phyloP scores from a whole-genome alignment of 2,329 filamentous ascomycete species.

The Bipolaris victoriae region DNA sequence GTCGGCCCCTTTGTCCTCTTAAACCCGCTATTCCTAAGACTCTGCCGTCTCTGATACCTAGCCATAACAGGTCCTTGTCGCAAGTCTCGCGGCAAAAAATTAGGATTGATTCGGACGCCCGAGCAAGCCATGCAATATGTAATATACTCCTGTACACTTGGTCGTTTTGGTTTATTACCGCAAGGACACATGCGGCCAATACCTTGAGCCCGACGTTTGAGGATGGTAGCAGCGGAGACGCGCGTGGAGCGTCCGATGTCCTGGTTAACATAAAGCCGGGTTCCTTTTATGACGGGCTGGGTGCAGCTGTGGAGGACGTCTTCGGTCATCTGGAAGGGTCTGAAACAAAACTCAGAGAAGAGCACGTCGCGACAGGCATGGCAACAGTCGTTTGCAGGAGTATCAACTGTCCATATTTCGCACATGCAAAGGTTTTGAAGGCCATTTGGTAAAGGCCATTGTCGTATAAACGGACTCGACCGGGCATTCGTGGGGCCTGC shows the following conservation, averaged over 20 bases:
- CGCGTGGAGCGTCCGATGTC: no score
- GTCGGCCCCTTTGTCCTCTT: not conserved
- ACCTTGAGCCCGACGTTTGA: not conserved
- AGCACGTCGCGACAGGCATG: not conserved
- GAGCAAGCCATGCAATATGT: constrained; percentile 1
- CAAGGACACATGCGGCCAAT: constrained; percentile 2
- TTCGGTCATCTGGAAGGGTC: not conserved
- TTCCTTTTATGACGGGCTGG: not conserved
- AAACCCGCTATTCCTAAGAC: not conserved
- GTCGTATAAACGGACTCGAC: not conserved
- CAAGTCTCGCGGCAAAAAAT: not conserved
- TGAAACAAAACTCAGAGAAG: not conserved
- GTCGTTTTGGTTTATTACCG: not conserved
- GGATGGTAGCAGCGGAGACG: not conserved
- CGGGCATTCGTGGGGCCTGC: not conserved
- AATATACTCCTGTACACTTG: not conserved
- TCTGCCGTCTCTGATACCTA: not conserved
- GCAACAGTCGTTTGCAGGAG: not conserved
- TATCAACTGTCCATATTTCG: not conserved
- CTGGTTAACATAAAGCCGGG: not conserved
- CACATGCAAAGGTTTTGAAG: constrained; percentile 1
- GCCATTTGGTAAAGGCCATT: not conserved
- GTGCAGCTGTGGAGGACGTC: not conserved
- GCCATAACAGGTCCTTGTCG: not conserved
- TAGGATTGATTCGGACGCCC: not conserved